These are phyloP conservation scores for Panicum hallii DNA, from an alignment of 202 grass and related monocot genomes.

Conservation along the genomic window DNA sequence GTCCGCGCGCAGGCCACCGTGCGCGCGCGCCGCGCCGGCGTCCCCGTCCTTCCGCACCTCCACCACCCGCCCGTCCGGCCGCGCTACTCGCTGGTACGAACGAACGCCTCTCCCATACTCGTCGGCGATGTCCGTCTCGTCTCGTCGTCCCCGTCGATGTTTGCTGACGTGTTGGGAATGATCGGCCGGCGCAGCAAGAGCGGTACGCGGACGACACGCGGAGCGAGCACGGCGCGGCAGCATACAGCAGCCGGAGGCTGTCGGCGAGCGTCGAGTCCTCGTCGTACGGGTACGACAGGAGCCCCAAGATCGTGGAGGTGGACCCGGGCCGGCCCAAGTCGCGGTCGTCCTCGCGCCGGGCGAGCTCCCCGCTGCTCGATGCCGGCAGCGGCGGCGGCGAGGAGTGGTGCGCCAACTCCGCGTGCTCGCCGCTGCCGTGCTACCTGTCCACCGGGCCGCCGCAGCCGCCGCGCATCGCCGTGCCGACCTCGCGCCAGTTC, in stretches of 20 bases:
- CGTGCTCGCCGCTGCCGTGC: conserved; percentile 48
- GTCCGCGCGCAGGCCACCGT: conserved; percentile 78
- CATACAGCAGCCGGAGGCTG: conserved; percentile 68
- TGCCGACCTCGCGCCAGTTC: conserved; percentile 55
- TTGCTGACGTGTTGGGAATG: background rate
- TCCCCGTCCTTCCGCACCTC: conserved; percentile 31
- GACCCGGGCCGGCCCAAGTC: conserved; percentile 85
- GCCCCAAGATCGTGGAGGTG: conserved; percentile 96
- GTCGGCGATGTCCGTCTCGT: background rate
- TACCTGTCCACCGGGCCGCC: conserved; percentile 35
- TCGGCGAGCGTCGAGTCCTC: conserved; percentile 79
- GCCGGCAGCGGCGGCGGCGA: conserved; percentile 35
- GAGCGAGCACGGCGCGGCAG: conserved; percentile 65
- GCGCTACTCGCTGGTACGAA: conserved; percentile 53
- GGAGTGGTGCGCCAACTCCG: conserved; percentile 47
- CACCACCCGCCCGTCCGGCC: conserved; percentile 38
- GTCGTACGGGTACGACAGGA: conserved; percentile 74
- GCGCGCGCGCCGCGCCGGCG: conserved; percentile 53
- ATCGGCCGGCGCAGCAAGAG: conserved; percentile 54
- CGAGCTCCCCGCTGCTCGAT: conserved; percentile 60
- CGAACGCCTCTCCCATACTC: background rate
- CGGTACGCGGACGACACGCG: conserved; percentile 70
- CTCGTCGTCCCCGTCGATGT: background rate
- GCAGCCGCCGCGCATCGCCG: conserved; percentile 59
- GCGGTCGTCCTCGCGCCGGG: conserved; percentile 68